These are phyloP conservation scores for Aureobasidium sp. DNA, from an alignment of 2,329 filamentous ascomycete species.

Conservation along the genomic window DNA sequence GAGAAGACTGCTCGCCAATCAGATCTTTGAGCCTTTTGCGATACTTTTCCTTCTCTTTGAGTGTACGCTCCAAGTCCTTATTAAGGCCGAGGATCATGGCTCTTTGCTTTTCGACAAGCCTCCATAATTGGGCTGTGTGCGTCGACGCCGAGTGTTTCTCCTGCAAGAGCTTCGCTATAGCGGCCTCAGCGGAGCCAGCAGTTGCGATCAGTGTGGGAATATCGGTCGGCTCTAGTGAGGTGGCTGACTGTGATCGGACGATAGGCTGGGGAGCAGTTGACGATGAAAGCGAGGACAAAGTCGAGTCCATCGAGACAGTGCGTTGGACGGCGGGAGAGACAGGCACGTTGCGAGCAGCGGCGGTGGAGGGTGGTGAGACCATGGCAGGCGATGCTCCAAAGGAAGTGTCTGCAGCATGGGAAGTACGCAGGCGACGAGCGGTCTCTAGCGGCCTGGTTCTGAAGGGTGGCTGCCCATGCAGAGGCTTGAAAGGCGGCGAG, in stretches of 20 bases:
- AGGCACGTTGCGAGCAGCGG: background rate
- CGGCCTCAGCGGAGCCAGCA: constrained; percentile 80
- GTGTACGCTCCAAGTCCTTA: constrained; percentile 79
- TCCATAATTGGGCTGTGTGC: constrained; percentile 91
- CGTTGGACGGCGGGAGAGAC: constrained; percentile 41
- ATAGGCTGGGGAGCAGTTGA: constrained; percentile 47
- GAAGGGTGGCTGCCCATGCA: background rate
- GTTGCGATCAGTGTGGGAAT: constrained; percentile 70
- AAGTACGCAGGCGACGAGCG: background rate
- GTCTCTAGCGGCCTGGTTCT: constrained; percentile 1
- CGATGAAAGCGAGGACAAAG: constrained; percentile 57
- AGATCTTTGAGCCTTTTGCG: constrained; percentile 80
- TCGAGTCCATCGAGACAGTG: constrained; percentile 86
- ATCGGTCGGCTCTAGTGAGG: constrained; percentile 56
- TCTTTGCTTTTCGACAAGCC: constrained; percentile 90
- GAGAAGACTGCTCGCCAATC: constrained; percentile 36
- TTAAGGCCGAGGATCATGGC: constrained; percentile 90
- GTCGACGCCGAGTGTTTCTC: constrained; percentile 84
- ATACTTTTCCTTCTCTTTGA: constrained; percentile 94
- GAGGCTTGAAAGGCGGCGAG: background rate
- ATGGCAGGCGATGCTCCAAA: background rate
- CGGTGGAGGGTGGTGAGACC: background rate
- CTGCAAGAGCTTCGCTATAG: constrained; percentile 78
- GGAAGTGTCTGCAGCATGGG: background rate
- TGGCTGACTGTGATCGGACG: constrained; percentile 49